Percentiles rank a stretch among this genome's conserved stretches.
Evolutionary conservation across 306 rosid species (phyloP).

Genomic region (Glycine soja): DNA sequence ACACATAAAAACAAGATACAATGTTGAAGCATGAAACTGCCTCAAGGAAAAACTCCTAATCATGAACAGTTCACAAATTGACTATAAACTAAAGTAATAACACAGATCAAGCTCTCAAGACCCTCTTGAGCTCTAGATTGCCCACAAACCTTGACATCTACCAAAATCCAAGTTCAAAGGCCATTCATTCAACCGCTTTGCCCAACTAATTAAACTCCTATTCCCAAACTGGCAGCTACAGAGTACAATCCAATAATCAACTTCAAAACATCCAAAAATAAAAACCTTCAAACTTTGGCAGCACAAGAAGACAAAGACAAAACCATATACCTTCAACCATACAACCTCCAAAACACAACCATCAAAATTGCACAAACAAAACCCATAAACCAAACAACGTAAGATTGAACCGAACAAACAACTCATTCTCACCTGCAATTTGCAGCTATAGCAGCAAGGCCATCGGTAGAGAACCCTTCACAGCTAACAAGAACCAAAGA

Average conservation of each 20-base stretch:
- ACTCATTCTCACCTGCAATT: slow-evolving; percentile 74
- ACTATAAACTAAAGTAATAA: slow-evolving; percentile 1
- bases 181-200: slow-evolving; percentile 17
- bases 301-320: slow-evolving; percentile 34
- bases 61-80: not conserved
- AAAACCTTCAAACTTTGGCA: not conserved
- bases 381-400: not conserved
- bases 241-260: not conserved
- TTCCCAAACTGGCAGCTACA: not conserved
- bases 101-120: not conserved
- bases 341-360: slow-evolving; percentile 25
- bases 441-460: slow-evolving; percentile 88
- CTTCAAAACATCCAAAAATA: slow-evolving; percentile 1
- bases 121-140: not conserved
- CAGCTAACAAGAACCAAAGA: slow-evolving; percentile 86
- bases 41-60: not conserved
- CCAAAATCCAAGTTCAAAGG: slow-evolving; percentile 9
- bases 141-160: not conserved
- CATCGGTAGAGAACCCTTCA: slow-evolving; percentile 92
- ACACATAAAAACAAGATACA: not conserved
- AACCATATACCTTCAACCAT: slow-evolving; percentile 1
- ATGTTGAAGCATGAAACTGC: not conserved
- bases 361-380: slow-evolving; percentile 25
- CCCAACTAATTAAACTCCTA: not conserved
- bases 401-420: not conserved